Evolutionary conservation across 2,329 filamentous ascomycete species (phyloP).

Genomic region (Diaporthe aspalathi): DNA sequence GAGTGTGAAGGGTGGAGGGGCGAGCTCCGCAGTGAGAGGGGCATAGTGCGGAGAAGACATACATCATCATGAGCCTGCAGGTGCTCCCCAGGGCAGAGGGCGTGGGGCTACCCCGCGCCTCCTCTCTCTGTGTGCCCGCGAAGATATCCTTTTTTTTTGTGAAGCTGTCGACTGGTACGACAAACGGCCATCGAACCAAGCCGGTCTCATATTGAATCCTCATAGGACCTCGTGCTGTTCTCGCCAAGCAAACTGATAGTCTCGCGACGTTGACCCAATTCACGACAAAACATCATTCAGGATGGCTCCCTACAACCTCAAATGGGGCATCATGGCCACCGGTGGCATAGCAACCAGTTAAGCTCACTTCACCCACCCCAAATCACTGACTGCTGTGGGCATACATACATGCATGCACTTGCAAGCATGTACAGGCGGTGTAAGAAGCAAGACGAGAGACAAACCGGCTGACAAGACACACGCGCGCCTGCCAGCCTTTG

Average conservation of each 20-base stretch:
- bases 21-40: conserved; percentile 5
- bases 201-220: background rate
- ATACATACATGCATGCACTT: background rate
- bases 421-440: background rate
- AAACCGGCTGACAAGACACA: conserved; percentile 24
- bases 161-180: background rate
- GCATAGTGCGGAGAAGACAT: conserved; percentile 20
- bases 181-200: background rate
- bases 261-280: too few relatives aligned
- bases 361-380: conserved; percentile 26
- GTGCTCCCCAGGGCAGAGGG: background rate
- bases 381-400: too few relatives aligned
- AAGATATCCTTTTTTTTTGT: background rate
- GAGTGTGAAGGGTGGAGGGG: background rate
- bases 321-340: conserved; percentile 72
- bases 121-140: background rate
- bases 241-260: background rate
- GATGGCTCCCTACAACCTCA: conserved; percentile 62
- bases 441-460: background rate
- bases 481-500: conserved; percentile 64
- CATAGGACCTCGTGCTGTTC: background rate
- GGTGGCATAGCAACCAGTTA: conserved; percentile 62
- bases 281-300: background rate
- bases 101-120: conserved; percentile 16
- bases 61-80: conserved; percentile 13